Evolutionary conservation across 371 early-diverging fungal species (phyloP).

Genomic region (Rhizopus microsporus): DNA sequence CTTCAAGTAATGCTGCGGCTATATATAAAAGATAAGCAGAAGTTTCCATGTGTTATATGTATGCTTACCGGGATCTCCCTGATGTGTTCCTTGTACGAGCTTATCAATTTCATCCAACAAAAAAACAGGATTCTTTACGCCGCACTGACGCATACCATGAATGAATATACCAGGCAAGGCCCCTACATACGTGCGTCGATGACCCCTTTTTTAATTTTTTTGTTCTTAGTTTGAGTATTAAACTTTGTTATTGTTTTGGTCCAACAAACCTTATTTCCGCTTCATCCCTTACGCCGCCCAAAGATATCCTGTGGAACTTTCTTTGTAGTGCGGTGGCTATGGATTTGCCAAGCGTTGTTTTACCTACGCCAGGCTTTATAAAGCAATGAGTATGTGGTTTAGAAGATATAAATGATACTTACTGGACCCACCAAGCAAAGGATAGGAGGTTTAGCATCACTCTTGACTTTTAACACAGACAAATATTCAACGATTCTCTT

Average conservation of each 20-base stretch:
- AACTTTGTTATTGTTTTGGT: neutral
- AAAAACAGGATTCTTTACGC: constrained; percentile 81
- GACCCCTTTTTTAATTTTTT: constrained; percentile 51
- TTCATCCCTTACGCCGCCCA: constrained; percentile 90
- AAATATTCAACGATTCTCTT: constrained; percentile 81
- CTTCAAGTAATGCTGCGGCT: constrained; percentile 83
- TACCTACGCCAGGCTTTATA: constrained; percentile 74
- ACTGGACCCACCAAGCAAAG: constrained; percentile 77
- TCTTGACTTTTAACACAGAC: constrained; percentile 76
- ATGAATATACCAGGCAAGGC: constrained; percentile 85
- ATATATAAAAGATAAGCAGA: constrained; percentile 1
- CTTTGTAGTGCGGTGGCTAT: constrained; percentile 79
- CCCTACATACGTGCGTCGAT: constrained; percentile 89
- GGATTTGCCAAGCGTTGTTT: constrained; percentile 78
- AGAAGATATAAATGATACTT: constrained; percentile 6
- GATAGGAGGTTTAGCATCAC: constrained; percentile 77
- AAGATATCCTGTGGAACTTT: constrained; percentile 79
- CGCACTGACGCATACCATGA: constrained; percentile 73
- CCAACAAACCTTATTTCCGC: constrained; percentile 72
- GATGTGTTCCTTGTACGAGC: constrained; percentile 60
- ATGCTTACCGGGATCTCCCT: constrained; percentile 73
- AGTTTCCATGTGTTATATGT: neutral
- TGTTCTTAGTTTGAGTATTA: neutral
- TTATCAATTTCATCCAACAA: constrained; percentile 90
- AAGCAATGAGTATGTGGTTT: neutral